A percentile compares a stretch with the other conserved stretches of the same genome.
Conservation (phyloP, 1,139 yeast species). For the Saccharomycopsis phalli region DNA sequence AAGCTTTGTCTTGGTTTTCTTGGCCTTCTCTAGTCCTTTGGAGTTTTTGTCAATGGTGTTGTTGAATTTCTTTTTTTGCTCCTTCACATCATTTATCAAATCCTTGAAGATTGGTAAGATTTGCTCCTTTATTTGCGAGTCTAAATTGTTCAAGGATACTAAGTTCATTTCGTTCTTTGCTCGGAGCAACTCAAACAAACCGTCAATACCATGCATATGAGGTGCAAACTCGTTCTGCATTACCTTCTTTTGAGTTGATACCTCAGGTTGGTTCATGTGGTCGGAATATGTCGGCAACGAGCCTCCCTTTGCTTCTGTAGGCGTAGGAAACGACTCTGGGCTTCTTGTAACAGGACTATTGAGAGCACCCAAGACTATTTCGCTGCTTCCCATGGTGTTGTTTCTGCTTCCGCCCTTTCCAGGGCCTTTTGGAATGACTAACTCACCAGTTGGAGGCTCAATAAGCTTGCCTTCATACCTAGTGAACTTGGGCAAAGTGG, state of each 20-base stretch:
- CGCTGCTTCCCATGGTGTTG: slow-evolving; percentile 19
- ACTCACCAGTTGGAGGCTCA: slow-evolving; percentile 6
- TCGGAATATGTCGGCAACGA: slow-evolving; percentile 17
- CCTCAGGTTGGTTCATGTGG: slow-evolving; percentile 1
- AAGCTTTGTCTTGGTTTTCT: slow-evolving; percentile 14
- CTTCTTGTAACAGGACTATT: slow-evolving; percentile 17
- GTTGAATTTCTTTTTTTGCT: slow-evolving; percentile 14
- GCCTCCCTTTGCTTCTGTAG: slow-evolving; percentile 20
- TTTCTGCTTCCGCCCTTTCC: slow-evolving; percentile 7
- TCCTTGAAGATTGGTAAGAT: slow-evolving; percentile 18
- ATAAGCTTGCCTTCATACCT: slow-evolving; percentile 16
- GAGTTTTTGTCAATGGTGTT: slow-evolving; percentile 15
- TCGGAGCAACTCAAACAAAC: slow-evolving; percentile 19
- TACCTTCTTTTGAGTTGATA: slow-evolving; percentile 4
- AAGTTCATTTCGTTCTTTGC: slow-evolving; percentile 18
- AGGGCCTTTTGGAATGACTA: slow-evolving; percentile 10
- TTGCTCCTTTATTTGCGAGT: slow-evolving; percentile 16
- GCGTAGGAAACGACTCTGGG: slow-evolving; percentile 23
- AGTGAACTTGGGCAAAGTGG: slow-evolving; percentile 17
- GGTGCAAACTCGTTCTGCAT: slow-evolving; percentile 12
- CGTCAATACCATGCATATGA: slow-evolving; percentile 19
- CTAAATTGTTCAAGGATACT: slow-evolving; percentile 11
- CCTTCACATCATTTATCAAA: slow-evolving; percentile 10
- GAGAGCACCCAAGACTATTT: slow-evolving; percentile 20
- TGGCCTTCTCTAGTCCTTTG: slow-evolving; percentile 11